Evolutionary conservation across 148 eudicot species (phyloP).

Genomic region (Drosera capensis): DNA sequence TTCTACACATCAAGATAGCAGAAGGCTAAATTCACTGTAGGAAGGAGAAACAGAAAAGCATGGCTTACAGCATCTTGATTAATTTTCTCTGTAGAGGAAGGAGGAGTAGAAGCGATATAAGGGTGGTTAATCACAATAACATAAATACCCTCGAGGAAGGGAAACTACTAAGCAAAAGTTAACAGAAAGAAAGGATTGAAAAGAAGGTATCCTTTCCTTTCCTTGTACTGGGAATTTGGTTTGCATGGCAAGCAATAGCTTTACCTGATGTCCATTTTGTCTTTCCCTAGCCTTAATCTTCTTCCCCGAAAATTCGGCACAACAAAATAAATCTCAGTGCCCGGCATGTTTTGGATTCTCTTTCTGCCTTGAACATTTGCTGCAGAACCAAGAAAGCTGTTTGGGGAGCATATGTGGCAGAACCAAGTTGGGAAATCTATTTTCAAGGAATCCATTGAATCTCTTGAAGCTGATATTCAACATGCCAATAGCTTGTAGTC

Average conservation of each 20-base stretch:
- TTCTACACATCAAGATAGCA: no score
- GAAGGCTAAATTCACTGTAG: no score
- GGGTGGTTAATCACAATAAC: no score
- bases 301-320: constrained; percentile 2
- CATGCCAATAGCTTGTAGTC: constrained; percentile 81
- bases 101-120: no score
- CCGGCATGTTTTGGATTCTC: not conserved
- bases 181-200: constrained; percentile 6
- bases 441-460: constrained; percentile 56
- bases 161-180: no score
- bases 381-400: not conserved
- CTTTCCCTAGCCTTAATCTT: not conserved
- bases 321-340: not conserved
- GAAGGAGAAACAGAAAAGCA: no score
- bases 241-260: constrained; percentile 36
- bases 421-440: constrained; percentile 34
- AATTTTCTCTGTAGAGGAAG: no score
- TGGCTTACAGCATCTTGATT: no score
- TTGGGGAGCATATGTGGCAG: constrained; percentile 37
- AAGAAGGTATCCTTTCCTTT: constrained; percentile 43
- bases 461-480: constrained; percentile 84
- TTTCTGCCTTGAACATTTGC: constrained; percentile 1
- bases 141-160: no score
- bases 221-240: constrained; percentile 22
- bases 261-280: no score